Percentiles rank a stretch among this genome's conserved stretches.
These are phyloP conservation scores for Boletus insuetus DNA, from an alignment of 768 basidiomycete genomes.

Conservation along the genomic window DNA sequence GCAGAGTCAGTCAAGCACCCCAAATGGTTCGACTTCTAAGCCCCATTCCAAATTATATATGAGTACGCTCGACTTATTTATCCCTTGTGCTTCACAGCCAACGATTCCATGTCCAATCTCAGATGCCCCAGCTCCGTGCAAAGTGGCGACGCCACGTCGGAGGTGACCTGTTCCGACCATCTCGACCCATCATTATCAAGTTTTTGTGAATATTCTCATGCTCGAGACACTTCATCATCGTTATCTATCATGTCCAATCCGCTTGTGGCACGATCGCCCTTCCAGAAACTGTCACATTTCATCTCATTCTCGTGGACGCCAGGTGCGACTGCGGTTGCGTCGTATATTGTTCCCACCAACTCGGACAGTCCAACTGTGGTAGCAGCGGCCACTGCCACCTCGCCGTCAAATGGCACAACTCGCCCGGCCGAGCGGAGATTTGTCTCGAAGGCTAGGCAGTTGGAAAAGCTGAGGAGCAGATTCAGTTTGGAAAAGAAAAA, in stretches of 20 bases:
- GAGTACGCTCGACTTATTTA: slow-evolving; percentile 62
- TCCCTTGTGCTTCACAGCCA: slow-evolving; percentile 36
- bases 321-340: slow-evolving; percentile 33
- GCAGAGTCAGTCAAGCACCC: slow-evolving; percentile 21
- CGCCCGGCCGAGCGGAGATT: slow-evolving; percentile 35
- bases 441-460: slow-evolving; percentile 64
- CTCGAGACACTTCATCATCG: slow-evolving; percentile 37
- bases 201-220: slow-evolving; percentile 26
- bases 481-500: slow-evolving; percentile 40
- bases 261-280: slow-evolving; percentile 53
- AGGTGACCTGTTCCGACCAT: slow-evolving; percentile 29
- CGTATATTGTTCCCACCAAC: slow-evolving; percentile 21
- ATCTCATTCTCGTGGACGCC: slow-evolving; percentile 55
- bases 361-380: slow-evolving; percentile 10
- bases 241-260: slow-evolving; percentile 51
- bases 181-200: slow-evolving; percentile 11
- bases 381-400: slow-evolving; percentile 8
- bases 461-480: slow-evolving; percentile 58
- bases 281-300: slow-evolving; percentile 59
- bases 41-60: slow-evolving; percentile 45
- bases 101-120: slow-evolving; percentile 27
- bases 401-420: slow-evolving; percentile 8
- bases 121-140: slow-evolving; percentile 39
- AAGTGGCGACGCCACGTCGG: slow-evolving; percentile 24
- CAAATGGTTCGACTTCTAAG: slow-evolving; percentile 64